Evolutionary conservation across 2,329 filamentous ascomycete species (phyloP).

Genomic region (Lachnellula hyalina): DNA sequence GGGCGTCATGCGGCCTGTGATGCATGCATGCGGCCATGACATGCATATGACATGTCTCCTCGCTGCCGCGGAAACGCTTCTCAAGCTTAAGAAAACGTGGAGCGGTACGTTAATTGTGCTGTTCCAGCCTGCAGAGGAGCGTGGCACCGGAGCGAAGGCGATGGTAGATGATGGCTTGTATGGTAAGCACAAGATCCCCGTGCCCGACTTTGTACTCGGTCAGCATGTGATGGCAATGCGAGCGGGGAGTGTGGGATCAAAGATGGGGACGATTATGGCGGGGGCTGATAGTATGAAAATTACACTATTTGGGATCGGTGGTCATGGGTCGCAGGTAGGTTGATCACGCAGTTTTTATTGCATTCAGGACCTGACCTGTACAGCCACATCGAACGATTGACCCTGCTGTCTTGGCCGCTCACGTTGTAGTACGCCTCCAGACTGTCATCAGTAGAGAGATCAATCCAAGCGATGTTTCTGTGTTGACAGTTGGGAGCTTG

Average conservation of each 20-base stretch:
- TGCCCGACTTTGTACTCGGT: slow-evolving; percentile 50
- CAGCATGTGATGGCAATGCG: slow-evolving; percentile 45
- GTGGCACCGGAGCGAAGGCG: slow-evolving; percentile 54
- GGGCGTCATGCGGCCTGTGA: slow-evolving; percentile 48
- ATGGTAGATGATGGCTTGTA: slow-evolving; percentile 59
- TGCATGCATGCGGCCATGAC: slow-evolving; percentile 66
- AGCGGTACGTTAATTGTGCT: slow-evolving; percentile 55
- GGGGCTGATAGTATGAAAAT: slow-evolving; percentile 36
- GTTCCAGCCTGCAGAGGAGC: slow-evolving; percentile 65
- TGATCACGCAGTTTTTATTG: not conserved
- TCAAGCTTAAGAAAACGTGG: slow-evolving; percentile 43
- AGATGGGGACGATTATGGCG: slow-evolving; percentile 31
- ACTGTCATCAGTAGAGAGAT: slow-evolving; percentile 37
- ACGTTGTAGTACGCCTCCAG: slow-evolving; percentile 38
- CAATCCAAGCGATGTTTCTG: slow-evolving; percentile 36
- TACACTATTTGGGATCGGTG: slow-evolving; percentile 38
- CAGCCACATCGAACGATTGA: slow-evolving; percentile 41
- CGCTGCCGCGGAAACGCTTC: slow-evolving; percentile 46
- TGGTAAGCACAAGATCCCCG: slow-evolving; percentile 39
- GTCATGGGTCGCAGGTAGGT: slow-evolving; percentile 32
- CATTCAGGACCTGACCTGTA: not conserved
- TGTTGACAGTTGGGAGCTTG: slow-evolving; percentile 41
- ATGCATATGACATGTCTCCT: slow-evolving; percentile 56
- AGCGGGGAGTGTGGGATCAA: slow-evolving; percentile 33
- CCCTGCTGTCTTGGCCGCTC: slow-evolving; percentile 40